phyloP scores from a whole-genome alignment of 2,329 filamentous ascomycete genomes.

The Xylaria sp. region DNA sequence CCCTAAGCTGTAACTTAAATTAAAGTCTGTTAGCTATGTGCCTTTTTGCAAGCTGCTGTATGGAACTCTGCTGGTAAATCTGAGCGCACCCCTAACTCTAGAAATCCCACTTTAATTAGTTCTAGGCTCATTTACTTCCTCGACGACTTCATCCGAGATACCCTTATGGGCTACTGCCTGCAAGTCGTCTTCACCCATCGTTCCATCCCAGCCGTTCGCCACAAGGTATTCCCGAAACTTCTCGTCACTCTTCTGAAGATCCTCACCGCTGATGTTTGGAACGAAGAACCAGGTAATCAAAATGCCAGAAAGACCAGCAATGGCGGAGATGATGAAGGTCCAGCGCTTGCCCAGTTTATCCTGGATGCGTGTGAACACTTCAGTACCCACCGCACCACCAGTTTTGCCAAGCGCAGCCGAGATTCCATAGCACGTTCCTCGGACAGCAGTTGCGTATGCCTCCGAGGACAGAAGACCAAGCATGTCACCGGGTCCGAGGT shows the following conservation, averaged over 20 bases:
- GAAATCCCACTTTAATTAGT: not conserved
- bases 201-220: constrained; percentile 27
- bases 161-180: constrained; percentile 17
- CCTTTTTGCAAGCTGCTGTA: not conserved
- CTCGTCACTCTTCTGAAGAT: constrained; percentile 27
- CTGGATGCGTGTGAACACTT: constrained; percentile 31
- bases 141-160: not conserved
- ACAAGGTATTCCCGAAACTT: constrained; percentile 28
- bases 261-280: constrained; percentile 25
- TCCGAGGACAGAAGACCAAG: constrained; percentile 31
- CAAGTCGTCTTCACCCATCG: constrained; percentile 25
- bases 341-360: constrained; percentile 30
- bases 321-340: constrained; percentile 31
- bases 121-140: not conserved
- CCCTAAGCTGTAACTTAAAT: not conserved
- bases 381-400: constrained; percentile 27
- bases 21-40: not conserved
- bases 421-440: constrained; percentile 32
- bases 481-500: constrained; percentile 32
- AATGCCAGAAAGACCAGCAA: constrained; percentile 26
- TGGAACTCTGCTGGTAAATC: too few species aligned
- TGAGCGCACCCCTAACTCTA: not conserved
- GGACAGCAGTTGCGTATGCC: constrained; percentile 27
- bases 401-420: constrained; percentile 29
- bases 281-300: constrained; percentile 32